Percentiles rank a stretch among this genome's conserved stretches.
phyloP scores from a whole-genome alignment of 2,329 filamentous ascomycete species.

The Aspergillus fijiensis region DNA sequence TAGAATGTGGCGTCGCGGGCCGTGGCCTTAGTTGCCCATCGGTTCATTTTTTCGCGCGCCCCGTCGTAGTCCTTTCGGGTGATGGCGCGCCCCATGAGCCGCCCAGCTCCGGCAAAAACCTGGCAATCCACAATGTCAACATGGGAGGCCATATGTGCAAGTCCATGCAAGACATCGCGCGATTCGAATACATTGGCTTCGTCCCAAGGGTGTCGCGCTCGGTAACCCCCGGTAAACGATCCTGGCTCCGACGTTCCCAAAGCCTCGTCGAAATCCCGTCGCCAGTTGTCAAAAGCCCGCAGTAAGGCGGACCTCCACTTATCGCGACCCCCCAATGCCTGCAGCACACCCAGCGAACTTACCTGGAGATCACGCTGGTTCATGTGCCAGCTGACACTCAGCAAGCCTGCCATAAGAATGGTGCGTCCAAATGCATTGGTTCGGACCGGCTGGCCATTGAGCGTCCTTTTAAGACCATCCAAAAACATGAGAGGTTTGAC shows the following conservation, averaged over 20 bases:
- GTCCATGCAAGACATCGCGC: slow-evolving; percentile 82
- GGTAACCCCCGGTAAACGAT: slow-evolving; percentile 24
- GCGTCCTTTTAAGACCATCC: slow-evolving; percentile 83
- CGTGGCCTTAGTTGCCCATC: slow-evolving; percentile 84
- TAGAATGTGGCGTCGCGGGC: slow-evolving; percentile 92
- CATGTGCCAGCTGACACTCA: slow-evolving; percentile 97
- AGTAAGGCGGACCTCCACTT: slow-evolving; percentile 87
- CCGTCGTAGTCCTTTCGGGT: slow-evolving; percentile 76
- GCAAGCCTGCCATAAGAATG: slow-evolving; percentile 87
- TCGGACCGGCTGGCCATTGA: slow-evolving; percentile 79
- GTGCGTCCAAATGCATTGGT: slow-evolving; percentile 93
- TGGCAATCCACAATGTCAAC: slow-evolving; percentile 97
- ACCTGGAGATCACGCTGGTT: slow-evolving; percentile 93
- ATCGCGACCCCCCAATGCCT: slow-evolving; percentile 79
- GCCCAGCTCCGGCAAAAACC: slow-evolving; percentile 85
- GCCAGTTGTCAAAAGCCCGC: slow-evolving; percentile 91
- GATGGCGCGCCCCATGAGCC: slow-evolving; percentile 81
- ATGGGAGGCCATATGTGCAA: slow-evolving; percentile 97
- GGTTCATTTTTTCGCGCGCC: slow-evolving; percentile 79
- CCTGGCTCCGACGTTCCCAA: slow-evolving; percentile 54
- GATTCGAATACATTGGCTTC: slow-evolving; percentile 81
- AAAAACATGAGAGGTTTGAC: slow-evolving; percentile 84
- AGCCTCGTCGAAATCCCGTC: slow-evolving; percentile 82
- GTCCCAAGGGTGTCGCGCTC: slow-evolving; percentile 40
- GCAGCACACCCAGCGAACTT: slow-evolving; percentile 76